These are phyloP conservation scores for Cladorrhinum samala DNA, from an alignment of 495 filamentous ascomycete genomes.

Conservation along the genomic window DNA sequence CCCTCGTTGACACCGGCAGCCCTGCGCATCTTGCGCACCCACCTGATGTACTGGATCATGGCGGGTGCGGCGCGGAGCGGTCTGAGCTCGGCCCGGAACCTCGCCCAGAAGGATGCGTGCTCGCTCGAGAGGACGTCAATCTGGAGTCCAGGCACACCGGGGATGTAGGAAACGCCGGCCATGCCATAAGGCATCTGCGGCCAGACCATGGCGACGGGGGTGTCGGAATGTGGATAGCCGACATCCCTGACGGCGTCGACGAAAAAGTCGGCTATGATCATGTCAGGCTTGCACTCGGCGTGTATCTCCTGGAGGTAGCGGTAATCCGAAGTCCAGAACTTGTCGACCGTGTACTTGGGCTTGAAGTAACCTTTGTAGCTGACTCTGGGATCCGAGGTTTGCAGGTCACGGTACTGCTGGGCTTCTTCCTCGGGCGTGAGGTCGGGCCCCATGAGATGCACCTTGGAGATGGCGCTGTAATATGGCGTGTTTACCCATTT, in stretches of 20 bases:
- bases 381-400: conserved; percentile 25
- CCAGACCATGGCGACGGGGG: conserved; percentile 33
- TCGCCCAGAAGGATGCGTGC: conserved; percentile 28
- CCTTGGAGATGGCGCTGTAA: conserved; percentile 23
- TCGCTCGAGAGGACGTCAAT: conserved; percentile 31
- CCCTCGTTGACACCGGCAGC: conserved; percentile 22
- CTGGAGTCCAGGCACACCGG: conserved; percentile 35
- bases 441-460: conserved; percentile 18
- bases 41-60: conserved; percentile 22
- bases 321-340: conserved; percentile 37
- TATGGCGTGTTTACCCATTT: conserved; percentile 20
- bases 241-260: conserved; percentile 35
- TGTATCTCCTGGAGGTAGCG: conserved; percentile 20
- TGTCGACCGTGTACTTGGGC: conserved; percentile 31
- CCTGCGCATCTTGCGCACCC: conserved; percentile 28
- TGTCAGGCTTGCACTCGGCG: conserved; percentile 21
- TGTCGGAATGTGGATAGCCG: conserved; percentile 18
- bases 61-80: conserved; percentile 17
- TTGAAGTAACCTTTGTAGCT: conserved; percentile 21
- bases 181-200: conserved; percentile 35
- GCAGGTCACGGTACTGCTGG: conserved; percentile 28
- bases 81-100: conserved; percentile 27
- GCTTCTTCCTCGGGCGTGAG: conserved; percentile 9
- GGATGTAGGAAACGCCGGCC: conserved; percentile 31
- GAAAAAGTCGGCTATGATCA: conserved; percentile 37